phyloP scores from a whole-genome alignment of 352 stramenopile species.

The Phytopythium delawarense region DNA sequence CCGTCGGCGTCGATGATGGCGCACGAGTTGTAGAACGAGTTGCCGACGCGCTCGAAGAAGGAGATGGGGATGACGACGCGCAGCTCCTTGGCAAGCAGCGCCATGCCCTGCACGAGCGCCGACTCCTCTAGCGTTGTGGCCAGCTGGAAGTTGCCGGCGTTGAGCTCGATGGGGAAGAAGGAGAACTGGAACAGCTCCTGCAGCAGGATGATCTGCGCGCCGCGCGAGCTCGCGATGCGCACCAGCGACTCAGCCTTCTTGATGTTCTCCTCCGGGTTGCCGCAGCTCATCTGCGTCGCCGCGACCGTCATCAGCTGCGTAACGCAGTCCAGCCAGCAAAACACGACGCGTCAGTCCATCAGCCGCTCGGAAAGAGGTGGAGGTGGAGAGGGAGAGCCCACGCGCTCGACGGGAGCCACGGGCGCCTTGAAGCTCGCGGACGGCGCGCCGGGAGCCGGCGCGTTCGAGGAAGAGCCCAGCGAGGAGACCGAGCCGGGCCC shows the following conservation, averaged over 20 bases:
- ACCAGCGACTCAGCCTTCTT: conserved; percentile 89
- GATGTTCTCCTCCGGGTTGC: conserved; percentile 87
- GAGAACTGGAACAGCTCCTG: conserved; percentile 91
- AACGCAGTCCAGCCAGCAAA: neutral
- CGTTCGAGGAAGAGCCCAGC: conserved; percentile 15
- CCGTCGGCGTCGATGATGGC: conserved; percentile 91
- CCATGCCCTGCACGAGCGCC: conserved; percentile 84
- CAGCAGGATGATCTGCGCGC: conserved; percentile 87
- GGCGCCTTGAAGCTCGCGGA: conserved; percentile 30
- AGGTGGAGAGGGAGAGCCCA: conserved; percentile 13
- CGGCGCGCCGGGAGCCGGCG: neutral
- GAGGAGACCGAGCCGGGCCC: conserved; percentile 24
- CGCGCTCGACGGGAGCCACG: conserved; percentile 45
- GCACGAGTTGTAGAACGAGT: conserved; percentile 93
- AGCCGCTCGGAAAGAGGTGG: neutral
- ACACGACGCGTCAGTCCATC: neutral
- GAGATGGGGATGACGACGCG: conserved; percentile 89
- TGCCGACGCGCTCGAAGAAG: conserved; percentile 89
- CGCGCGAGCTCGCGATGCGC: conserved; percentile 82
- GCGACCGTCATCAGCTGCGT: conserved; percentile 77
- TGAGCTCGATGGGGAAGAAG: conserved; percentile 92
- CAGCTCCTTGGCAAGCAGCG: conserved; percentile 87
- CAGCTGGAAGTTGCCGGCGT: conserved; percentile 83
- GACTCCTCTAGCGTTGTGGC: conserved; percentile 83
- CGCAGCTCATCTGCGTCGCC: conserved; percentile 86